Percentiles rank a stretch among this genome's conserved stretches.
These are phyloP conservation scores for Calonectria montana DNA, from an alignment of 2,329 filamentous ascomycete genomes.

Conservation along the genomic window DNA sequence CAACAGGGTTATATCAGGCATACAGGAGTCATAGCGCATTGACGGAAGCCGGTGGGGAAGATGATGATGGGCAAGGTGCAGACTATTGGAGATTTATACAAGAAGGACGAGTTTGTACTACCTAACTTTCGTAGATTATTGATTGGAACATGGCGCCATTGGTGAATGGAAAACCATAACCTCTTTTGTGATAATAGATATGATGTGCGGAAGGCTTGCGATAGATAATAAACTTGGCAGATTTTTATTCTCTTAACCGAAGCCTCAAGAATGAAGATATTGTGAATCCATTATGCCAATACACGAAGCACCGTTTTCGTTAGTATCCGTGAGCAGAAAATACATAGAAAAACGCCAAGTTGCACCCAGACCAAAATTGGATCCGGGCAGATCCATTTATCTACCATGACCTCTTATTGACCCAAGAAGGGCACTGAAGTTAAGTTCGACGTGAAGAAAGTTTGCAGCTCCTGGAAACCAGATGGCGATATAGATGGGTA, in stretches of 20 bases:
- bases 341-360: background rate
- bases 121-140: slow-evolving; percentile 1
- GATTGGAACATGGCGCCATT: slow-evolving; percentile 20
- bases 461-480: background rate
- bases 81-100: background rate
- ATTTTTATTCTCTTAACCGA: background rate
- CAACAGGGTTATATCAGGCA: background rate
- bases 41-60: background rate
- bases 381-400: no score
- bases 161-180: slow-evolving; percentile 13
- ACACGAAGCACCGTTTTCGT: background rate
- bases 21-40: background rate
- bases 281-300: no score
- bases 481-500: no score
- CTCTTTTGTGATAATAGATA: slow-evolving; percentile 30
- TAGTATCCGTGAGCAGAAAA: no score
- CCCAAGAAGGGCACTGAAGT: no score
- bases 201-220: slow-evolving; percentile 10
- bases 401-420: no score
- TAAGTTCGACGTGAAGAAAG: no score
- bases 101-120: background rate
- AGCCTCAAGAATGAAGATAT: background rate
- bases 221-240: background rate
- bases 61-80: background rate
- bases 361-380: background rate